Evolutionary conservation across 2,329 filamentous ascomycete genomes (phyloP).

Genomic region (Stagonosporopsis cucurbitacearum): DNA sequence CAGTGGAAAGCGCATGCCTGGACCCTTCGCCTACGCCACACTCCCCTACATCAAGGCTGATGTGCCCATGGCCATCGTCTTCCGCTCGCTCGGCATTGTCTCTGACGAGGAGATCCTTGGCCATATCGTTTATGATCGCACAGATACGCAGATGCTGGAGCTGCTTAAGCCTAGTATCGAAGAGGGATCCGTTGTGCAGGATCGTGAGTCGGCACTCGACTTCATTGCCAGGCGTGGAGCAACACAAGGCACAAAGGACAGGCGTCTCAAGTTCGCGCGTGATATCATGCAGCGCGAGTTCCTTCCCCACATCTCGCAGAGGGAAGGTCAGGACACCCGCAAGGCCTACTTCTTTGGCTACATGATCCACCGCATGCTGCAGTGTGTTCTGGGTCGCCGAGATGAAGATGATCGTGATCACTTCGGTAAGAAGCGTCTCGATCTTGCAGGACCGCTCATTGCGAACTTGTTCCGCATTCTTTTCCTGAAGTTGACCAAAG

Average conservation of each 20-base stretch:
- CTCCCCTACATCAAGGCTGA: constrained; percentile 94
- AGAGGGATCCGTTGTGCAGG: constrained; percentile 94
- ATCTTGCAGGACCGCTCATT: constrained; percentile 90
- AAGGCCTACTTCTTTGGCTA: constrained; percentile 99
- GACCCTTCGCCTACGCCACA: constrained; percentile 87
- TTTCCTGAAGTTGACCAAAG: constrained; percentile 87
- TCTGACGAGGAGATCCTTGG: constrained; percentile 98
- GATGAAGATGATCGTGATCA: constrained; percentile 98
- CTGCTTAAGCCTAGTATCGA: constrained; percentile 97
- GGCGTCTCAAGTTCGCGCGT: constrained; percentile 88
- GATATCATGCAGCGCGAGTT: constrained; percentile 98
- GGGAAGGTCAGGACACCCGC: constrained; percentile 89
- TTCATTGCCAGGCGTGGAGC: constrained; percentile 93
- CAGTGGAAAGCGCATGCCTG: constrained; percentile 77
- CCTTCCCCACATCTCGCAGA: constrained; percentile 93
- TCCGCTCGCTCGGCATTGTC: constrained; percentile 92
- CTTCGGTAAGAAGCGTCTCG: constrained; percentile 97
- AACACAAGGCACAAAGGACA: constrained; percentile 76
- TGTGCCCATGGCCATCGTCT: constrained; percentile 92
- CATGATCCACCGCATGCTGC: constrained; percentile 95
- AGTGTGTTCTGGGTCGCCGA: constrained; percentile 88
- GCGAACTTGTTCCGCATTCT: constrained; percentile 96
- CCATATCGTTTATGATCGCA: constrained; percentile 95
- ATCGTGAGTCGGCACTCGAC: constrained; percentile 90
- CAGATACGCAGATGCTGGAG: constrained; percentile 95